Percentiles rank a stretch among this genome's conserved stretches.
Evolutionary conservation across 805 yeast species (phyloP).

Genomic region (Kluyveromyces aestuarii): DNA sequence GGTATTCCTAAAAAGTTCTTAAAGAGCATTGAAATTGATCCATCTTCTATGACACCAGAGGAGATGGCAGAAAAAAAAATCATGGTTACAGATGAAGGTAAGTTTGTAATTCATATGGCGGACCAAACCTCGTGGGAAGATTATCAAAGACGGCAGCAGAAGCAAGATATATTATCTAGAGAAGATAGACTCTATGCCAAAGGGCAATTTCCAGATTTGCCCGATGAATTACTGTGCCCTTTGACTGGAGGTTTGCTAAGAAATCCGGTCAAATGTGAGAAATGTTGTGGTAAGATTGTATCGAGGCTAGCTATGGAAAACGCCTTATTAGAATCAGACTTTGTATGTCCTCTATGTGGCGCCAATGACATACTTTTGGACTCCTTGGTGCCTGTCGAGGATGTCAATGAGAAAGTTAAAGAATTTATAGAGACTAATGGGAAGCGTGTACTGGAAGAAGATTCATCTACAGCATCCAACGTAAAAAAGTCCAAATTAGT

Average conservation of each 20-base stretch:
- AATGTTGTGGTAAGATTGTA: constrained; percentile 59
- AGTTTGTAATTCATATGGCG: constrained; percentile 92
- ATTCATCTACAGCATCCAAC: not conserved
- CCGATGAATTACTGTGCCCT: constrained; percentile 62
- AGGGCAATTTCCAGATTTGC: constrained; percentile 36
- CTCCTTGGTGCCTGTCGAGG: constrained; percentile 52
- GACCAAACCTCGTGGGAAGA: constrained; percentile 86
- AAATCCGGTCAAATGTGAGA: constrained; percentile 67
- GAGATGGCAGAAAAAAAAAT: constrained; percentile 48
- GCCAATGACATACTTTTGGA: constrained; percentile 69
- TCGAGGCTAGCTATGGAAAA: constrained; percentile 59
- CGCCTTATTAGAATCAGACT: constrained; percentile 67
- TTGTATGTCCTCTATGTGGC: constrained; percentile 83
- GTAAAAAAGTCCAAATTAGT: constrained; percentile 5
- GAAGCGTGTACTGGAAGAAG: constrained; percentile 5
- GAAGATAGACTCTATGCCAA: constrained; percentile 38
- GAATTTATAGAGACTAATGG: constrained; percentile 34
- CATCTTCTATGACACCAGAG: constrained; percentile 51
- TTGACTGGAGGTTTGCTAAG: constrained; percentile 51
- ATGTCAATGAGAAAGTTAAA: constrained; percentile 45
- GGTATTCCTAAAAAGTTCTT: constrained; percentile 95
- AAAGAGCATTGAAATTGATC: constrained; percentile 57
- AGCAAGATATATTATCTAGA: constrained; percentile 26
- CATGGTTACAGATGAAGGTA: constrained; percentile 90
- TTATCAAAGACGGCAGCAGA: constrained; percentile 63